Base-by-base conservation (phyloP, 2,329 filamentous ascomycete genomes). In the Fulvia fulva region DNA sequence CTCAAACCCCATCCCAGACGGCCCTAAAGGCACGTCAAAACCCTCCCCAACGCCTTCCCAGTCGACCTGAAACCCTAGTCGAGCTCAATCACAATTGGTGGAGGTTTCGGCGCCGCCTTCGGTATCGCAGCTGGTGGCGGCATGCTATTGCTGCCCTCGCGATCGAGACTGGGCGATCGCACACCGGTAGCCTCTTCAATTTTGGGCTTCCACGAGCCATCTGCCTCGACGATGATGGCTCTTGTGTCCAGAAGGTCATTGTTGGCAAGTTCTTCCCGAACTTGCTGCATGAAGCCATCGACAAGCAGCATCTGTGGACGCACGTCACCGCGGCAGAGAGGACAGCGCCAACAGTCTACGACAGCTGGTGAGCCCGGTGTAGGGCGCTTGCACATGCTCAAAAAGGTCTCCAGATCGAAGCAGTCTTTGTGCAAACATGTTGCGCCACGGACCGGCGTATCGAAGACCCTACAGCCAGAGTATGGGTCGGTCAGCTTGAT, bases 381-480 rank as follows among this genome's bases (percentile, higher is more conserved):
- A 51, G 68, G 65, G 64, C 77, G 80, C 28, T 65, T 66, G 16
- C 90, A 84, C 5, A 87, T 90, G 14, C 79, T 73, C 8, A 99
- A 81, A 77, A 90, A 97, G 0, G 84, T 92, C 21, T 88, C 82
- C 7, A 97, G 83, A 71, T 97, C 93, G 70, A 97, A 97, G 70
- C 91, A 96, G 70, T 97, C 90, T 34, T 87, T 77, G 70, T 99
- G 93, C 23, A 78, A 77, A 71, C 94, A 99, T 2, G 73, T 66
- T 7, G 68, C 76, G 25, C 90, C 86, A 26, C 92, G 87, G 1
- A 87, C 90, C 0, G 94, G 93, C 0, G 81, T 79, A 5, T 82
- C 77, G 70, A 89, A 91, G 11, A 94, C 74, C 7, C 63, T 67
- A 34, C 70, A 72, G 43, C 70, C 72, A 50, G 71, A 74, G 63